Percentiles rank a stretch among this genome's conserved stretches.
phyloP scores from a whole-genome alignment of 306 rosid species.

The Abrus pulchellus region DNA sequence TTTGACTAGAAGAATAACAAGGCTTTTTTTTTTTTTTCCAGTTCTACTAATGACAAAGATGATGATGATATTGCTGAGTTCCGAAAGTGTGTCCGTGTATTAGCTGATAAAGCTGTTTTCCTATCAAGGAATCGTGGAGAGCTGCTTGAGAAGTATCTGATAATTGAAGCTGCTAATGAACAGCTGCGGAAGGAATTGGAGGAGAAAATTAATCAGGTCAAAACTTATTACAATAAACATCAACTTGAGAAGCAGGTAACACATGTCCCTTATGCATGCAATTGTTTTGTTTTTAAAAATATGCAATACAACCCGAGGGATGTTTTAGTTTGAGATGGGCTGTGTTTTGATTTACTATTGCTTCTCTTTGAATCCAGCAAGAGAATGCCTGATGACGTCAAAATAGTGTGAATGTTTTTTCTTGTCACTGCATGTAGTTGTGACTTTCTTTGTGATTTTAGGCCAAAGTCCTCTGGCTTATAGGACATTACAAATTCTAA shows the following conservation, averaged over 20 bases:
- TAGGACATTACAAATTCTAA: not conserved
- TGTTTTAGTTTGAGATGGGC: too few species aligned
- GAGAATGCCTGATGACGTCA: constrained; percentile 9
- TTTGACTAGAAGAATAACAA: constrained; percentile 32
- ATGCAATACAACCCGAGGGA: too few species aligned
- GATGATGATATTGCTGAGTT: constrained; percentile 87
- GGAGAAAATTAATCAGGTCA: constrained; percentile 83
- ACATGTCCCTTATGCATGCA: not conserved
- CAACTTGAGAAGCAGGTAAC: constrained; percentile 96
- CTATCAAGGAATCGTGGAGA: constrained; percentile 85
- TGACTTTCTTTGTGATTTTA: not conserved
- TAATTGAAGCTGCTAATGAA: constrained; percentile 77
- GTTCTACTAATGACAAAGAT: constrained; percentile 81
- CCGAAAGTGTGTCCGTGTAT: constrained; percentile 74
- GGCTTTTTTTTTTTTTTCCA: constrained; percentile 54
- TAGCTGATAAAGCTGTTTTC: constrained; percentile 80
- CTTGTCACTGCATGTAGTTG: not conserved
- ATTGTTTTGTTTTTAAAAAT: too few species aligned
- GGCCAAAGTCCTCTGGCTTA: not conserved
- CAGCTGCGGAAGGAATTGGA: constrained; percentile 86
- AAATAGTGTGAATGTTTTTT: constrained; percentile 22
- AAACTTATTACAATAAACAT: constrained; percentile 85
- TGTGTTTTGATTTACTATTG: too few species aligned
- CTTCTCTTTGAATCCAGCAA: not conserved
- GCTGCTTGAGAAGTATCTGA: constrained; percentile 76